phyloP scores from a whole-genome alignment of 345 rosid genomes.

The Boechera retrofracta region DNA sequence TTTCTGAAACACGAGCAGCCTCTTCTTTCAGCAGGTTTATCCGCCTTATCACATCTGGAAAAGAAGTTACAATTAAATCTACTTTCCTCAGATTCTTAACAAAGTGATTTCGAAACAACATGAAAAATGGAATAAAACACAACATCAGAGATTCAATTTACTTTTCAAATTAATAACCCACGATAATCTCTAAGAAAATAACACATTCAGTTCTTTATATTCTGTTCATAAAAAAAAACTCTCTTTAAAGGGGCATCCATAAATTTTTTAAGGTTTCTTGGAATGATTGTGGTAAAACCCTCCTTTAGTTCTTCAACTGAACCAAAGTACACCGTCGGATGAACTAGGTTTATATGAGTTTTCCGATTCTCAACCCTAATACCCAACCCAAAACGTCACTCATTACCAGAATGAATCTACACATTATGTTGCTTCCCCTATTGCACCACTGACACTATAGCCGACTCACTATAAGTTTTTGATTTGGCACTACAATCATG shows the following conservation, averaged over 20 bases:
- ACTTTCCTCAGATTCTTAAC: conserved; percentile 3
- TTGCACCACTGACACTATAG: conserved; percentile 14
- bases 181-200: conserved; percentile 4
- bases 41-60: conserved; percentile 86
- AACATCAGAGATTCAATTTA: conserved; percentile 22
- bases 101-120: conserved; percentile 17
- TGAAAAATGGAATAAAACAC: conserved; percentile 20
- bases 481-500: conserved; percentile 7
- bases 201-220: conserved; percentile 7
- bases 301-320: conserved; percentile 18
- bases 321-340: not conserved
- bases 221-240: not conserved
- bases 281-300: conserved; percentile 1
- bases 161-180: not conserved
- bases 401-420: conserved; percentile 6
- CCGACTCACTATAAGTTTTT: not conserved
- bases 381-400: not conserved
- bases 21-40: conserved; percentile 86
- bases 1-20: conserved; percentile 83
- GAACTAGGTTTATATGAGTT: conserved; percentile 2
- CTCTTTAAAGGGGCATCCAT: not conserved
- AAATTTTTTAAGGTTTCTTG: not conserved
- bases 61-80: conserved; percentile 24
- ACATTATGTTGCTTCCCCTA: conserved; percentile 19
- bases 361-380: conserved; percentile 3